Conservation (phyloP, 148 eudicot genomes). For the Rhododendron vialii region DNA sequence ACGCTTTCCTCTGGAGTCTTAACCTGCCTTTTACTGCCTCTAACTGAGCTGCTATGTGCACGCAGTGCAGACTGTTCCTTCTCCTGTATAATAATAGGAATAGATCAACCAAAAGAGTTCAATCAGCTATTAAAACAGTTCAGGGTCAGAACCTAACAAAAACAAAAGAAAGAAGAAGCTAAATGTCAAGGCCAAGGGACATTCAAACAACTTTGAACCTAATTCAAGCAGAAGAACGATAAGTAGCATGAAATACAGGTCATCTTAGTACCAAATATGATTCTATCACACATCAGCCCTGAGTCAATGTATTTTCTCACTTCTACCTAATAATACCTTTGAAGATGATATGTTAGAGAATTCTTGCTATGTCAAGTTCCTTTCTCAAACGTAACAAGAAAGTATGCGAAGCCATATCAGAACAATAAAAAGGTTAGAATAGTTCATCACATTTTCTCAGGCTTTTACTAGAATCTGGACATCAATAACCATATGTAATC, state of each 20-base stretch:
- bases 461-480: not conserved
- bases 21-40: constrained; percentile 35
- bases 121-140: constrained; percentile 6
- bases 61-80: constrained; percentile 77
- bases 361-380: not conserved
- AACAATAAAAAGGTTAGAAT: not conserved
- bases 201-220: not conserved
- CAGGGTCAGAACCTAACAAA: not conserved
- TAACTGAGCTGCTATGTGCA: constrained; percentile 74
- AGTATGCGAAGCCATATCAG: not conserved
- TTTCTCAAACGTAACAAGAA: not conserved
- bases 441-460: not conserved
- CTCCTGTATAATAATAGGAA: constrained; percentile 44
- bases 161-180: not conserved
- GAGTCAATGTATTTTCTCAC: not conserved
- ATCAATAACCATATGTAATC: not conserved
- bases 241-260: not conserved
- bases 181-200: not conserved
- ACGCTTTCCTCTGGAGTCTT: constrained; percentile 53
- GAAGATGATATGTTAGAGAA: not conserved
- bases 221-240: not conserved
- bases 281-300: not conserved
- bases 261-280: not conserved
- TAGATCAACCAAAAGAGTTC: constrained; percentile 2
- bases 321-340: not conserved